Evolutionary conservation across 2,329 filamentous ascomycete species (phyloP), one percentile per base, ranked within the genome.

Genomic region (Cladophialophora yegresii): DNA sequence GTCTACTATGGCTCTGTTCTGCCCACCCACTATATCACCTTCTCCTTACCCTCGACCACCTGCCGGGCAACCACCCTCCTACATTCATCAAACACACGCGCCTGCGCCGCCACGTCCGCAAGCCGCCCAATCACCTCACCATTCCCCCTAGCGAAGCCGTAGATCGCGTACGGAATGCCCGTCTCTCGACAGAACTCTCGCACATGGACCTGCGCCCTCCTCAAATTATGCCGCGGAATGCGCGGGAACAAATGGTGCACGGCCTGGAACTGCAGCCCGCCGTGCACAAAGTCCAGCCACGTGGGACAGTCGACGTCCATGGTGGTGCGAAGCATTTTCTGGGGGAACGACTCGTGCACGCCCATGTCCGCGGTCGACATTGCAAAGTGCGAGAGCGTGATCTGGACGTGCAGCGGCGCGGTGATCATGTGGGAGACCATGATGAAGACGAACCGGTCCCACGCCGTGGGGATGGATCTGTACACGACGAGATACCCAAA

Each of bases 361-460:
- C 93, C 93, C 12, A 96, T 82, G 72, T 96, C 91, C 10, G 90
- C 85, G 0, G 92, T 96, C 71, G 90, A 93, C 92, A 96, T 96
- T 69, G 91, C 91, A 77, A 96, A 96, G 77, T 96, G 92, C 1
- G 90, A 95, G 20, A 96, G 84, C 0, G 92, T 96, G 75, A 96
- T 96, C 75, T 96, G 92, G 10, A 93, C 85, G 75, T 96, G 92
- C 57, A 96, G 80, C 2, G 92, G 89, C 76, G 90, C 89, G 6
- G 91, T 91, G 28, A 91, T 83, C 73, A 92, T 84, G 74, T 96
- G 91, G 73, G 89, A 93, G 73, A 95, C 78, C 75, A 96, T 81
- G 72, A 96, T 80, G 75, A 91, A 96, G 54, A 84, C 78, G 61
- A 95, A 82, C 20, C 92, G 87, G 67, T 85, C 84, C 77, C 84